phyloP scores from a whole-genome alignment of 1,284 basidiomycete species.

The Neolentinus lepideus region DNA sequence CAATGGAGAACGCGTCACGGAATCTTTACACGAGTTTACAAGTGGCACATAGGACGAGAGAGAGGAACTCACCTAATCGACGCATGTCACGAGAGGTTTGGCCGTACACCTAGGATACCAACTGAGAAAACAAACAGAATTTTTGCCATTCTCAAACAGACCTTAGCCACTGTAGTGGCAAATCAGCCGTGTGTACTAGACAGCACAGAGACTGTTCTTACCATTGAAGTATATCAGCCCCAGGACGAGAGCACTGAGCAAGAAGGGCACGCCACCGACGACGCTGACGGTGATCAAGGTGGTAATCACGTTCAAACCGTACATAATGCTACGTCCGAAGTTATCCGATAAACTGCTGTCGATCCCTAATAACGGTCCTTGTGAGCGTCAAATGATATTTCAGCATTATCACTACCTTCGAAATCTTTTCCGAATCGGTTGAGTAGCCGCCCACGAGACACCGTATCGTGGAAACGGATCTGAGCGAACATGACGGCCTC shows the following conservation, averaged over 20 bases:
- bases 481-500: conserved; percentile 86
- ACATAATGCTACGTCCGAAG: conserved; percentile 72
- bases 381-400: not conserved
- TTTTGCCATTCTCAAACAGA: conserved; percentile 12
- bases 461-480: conserved; percentile 91
- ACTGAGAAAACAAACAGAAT: conserved; percentile 1
- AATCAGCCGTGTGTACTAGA: not conserved
- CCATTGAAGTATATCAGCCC: conserved; percentile 65
- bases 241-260: conserved; percentile 54
- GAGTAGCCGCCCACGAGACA: conserved; percentile 78
- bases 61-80: conserved; percentile 51
- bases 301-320: conserved; percentile 47
- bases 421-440: conserved; percentile 95
- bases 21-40: conserved; percentile 40
- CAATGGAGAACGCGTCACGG: conserved; percentile 83
- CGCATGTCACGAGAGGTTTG: conserved; percentile 89
- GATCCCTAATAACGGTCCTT: conserved; percentile 44
- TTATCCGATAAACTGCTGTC: conserved; percentile 85
- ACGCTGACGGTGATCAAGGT: conserved; percentile 74
- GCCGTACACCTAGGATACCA: conserved; percentile 57
- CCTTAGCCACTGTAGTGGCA: conserved; percentile 36
- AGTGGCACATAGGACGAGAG: not conserved
- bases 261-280: conserved; percentile 75
- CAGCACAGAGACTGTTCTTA: conserved; percentile 21
- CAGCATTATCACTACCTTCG: conserved; percentile 47